phyloP scores from a whole-genome alignment of 202 grass and related monocot species.

The Saccharum hybrid region DNA sequence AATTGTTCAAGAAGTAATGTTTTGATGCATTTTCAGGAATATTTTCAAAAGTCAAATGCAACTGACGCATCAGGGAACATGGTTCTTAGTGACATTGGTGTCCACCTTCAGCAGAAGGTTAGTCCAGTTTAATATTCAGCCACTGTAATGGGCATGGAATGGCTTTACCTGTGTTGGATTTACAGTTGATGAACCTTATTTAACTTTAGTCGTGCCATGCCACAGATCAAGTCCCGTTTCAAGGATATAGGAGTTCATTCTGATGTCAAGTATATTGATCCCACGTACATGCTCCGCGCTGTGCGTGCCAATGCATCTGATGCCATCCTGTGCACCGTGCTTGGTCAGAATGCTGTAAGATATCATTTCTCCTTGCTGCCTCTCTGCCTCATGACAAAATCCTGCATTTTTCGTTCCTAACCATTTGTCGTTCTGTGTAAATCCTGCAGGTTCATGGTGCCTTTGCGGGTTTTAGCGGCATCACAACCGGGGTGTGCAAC shows the following conservation, averaged over 20 bases:
- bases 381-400: neutral
- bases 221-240: conserved; percentile 91
- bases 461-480: conserved; percentile 94
- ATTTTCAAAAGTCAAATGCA: conserved; percentile 72
- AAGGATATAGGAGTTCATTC: conserved; percentile 72
- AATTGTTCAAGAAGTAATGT: conserved; percentile 12
- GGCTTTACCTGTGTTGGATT: neutral
- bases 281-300: conserved; percentile 91
- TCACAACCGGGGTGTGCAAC: conserved; percentile 87
- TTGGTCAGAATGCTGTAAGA: conserved; percentile 96
- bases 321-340: conserved; percentile 95
- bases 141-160: neutral
- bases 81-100: conserved; percentile 87
- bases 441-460: conserved; percentile 80
- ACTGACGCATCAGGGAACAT: conserved; percentile 91
- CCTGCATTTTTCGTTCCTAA: conserved; percentile 1
- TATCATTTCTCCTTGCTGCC: neutral
- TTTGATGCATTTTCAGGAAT: conserved; percentile 63
- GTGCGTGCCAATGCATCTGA: conserved; percentile 92
- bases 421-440: neutral
- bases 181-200: conserved; percentile 1
- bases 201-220: conserved; percentile 28
- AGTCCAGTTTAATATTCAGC: conserved; percentile 11
- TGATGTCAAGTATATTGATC: conserved; percentile 96
- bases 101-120: conserved; percentile 92